Evolutionary conservation across 148 eudicot genomes (phyloP).

Genomic region (Agrostemma githago): DNA sequence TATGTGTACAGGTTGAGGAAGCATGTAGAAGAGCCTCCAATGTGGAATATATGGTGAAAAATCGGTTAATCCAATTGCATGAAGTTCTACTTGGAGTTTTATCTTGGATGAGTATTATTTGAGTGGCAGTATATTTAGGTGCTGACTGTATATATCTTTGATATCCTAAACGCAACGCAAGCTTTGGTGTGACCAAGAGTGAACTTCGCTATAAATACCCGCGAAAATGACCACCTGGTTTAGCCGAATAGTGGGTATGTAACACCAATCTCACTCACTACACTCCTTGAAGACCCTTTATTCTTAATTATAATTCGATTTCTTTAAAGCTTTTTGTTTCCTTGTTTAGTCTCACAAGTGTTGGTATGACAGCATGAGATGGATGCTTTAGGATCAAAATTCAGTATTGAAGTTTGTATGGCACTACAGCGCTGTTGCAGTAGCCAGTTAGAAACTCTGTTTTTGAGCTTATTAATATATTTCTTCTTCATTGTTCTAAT

Average conservation of each 20-base stretch:
- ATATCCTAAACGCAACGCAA: slow-evolving; percentile 25
- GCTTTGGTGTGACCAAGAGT: slow-evolving; percentile 49
- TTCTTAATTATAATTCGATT: neutral
- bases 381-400: too few species aligned
- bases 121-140: too few species aligned
- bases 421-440: too few species aligned
- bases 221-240: slow-evolving; percentile 3
- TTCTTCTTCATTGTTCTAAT: too few species aligned
- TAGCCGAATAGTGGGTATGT: neutral
- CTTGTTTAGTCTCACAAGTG: too few species aligned
- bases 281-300: neutral
- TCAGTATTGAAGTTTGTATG: too few species aligned
- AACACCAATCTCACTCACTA: neutral
- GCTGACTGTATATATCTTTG: neutral
- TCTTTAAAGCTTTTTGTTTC: neutral
- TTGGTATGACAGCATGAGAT: too few species aligned
- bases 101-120: too few species aligned
- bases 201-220: slow-evolving; percentile 35
- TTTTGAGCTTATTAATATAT: too few species aligned
- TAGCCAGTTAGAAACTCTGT: too few species aligned
- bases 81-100: slow-evolving; percentile 21
- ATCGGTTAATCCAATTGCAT: slow-evolving; percentile 41
- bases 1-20: slow-evolving; percentile 38
- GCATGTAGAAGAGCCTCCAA: slow-evolving; percentile 40
- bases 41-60: slow-evolving; percentile 34